phyloP scores from a whole-genome alignment of 805 yeast genomes.

The Candida pseudofarinosa region DNA sequence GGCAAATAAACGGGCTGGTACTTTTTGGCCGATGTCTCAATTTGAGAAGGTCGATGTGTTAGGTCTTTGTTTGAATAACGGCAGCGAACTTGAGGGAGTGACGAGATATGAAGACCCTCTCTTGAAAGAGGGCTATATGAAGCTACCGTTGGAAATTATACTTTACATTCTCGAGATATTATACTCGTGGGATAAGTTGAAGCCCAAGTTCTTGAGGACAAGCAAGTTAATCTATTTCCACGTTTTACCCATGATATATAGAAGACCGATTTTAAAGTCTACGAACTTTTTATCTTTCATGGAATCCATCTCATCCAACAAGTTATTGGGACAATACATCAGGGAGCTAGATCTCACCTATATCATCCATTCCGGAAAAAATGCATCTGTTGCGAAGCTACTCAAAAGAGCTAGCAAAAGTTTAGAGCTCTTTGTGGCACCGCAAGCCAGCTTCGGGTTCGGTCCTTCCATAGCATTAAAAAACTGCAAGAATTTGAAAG shows the following conservation, averaged over 20 bases:
- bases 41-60: constrained; percentile 50
- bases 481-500: constrained; percentile 58
- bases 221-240: constrained; percentile 57
- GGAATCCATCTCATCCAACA: constrained; percentile 52
- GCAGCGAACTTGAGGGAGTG: constrained; percentile 12
- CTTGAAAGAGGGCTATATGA: constrained; percentile 14
- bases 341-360: constrained; percentile 66
- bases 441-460: constrained; percentile 91
- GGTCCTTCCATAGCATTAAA: constrained; percentile 83
- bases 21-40: constrained; percentile 47
- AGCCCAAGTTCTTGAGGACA: constrained; percentile 54
- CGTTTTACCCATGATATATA: constrained; percentile 63
- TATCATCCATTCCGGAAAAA: constrained; percentile 87
- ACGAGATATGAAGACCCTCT: constrained; percentile 8
- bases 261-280: constrained; percentile 58
- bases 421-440: constrained; percentile 73
- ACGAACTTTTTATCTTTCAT: constrained; percentile 71
- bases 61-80: constrained; percentile 27
- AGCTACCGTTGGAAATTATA: constrained; percentile 34
- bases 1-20: constrained; percentile 12
- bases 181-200: constrained; percentile 23
- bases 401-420: constrained; percentile 69
- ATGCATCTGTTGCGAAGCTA: constrained; percentile 80
- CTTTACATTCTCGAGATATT: constrained; percentile 28
- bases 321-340: constrained; percentile 56